A percentile compares a stretch with the other conserved stretches of the same genome.
Conservation (phyloP, 805 yeast species). For the Phaffomyces antillensis region DNA sequence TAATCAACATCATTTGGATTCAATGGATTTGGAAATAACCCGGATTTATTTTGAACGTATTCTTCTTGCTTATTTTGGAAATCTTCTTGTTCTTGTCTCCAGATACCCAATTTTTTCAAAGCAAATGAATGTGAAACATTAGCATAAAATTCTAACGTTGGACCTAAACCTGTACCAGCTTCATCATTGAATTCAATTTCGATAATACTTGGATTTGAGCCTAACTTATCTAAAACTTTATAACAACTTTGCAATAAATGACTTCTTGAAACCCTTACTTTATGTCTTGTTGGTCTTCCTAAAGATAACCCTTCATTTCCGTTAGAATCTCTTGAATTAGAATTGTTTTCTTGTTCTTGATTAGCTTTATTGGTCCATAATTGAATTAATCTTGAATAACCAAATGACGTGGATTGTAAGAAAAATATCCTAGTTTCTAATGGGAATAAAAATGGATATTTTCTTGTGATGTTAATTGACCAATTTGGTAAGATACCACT, state of each 20-base stretch:
- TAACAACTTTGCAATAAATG: slow-evolving; percentile 69
- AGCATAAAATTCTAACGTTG: slow-evolving; percentile 89
- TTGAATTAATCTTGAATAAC: slow-evolving; percentile 75
- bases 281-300: slow-evolving; percentile 75
- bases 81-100: slow-evolving; percentile 44
- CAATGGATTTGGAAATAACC: slow-evolving; percentile 73
- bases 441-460: slow-evolving; percentile 79
- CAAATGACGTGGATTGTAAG: slow-evolving; percentile 83
- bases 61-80: slow-evolving; percentile 23
- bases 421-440: slow-evolving; percentile 72
- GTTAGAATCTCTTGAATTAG: slow-evolving; percentile 18
- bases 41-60: slow-evolving; percentile 37
- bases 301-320: slow-evolving; percentile 26
- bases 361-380: slow-evolving; percentile 59
- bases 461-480: slow-evolving; percentile 66
- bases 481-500: slow-evolving; percentile 83
- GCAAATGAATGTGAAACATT: slow-evolving; percentile 71
- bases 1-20: slow-evolving; percentile 27
- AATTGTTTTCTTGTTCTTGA: slow-evolving; percentile 30
- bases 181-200: slow-evolving; percentile 88
- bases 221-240: slow-evolving; percentile 69
- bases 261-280: slow-evolving; percentile 67
- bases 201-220: slow-evolving; percentile 69
- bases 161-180: slow-evolving; percentile 95
- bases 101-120: slow-evolving; percentile 47